Conservation (phyloP, 345 rosid genomes). For the Melaleuca alternifolia region DNA sequence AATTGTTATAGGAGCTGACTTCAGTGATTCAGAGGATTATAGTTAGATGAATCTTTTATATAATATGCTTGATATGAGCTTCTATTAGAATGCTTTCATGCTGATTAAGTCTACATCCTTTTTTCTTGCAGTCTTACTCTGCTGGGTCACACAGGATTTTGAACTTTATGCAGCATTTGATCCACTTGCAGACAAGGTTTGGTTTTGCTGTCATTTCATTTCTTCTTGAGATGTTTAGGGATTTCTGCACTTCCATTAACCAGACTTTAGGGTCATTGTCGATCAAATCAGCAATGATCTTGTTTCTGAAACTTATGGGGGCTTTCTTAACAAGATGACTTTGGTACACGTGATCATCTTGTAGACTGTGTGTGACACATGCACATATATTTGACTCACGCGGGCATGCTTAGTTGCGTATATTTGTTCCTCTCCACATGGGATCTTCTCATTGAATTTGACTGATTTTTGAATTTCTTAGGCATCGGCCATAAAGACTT, state of each 20-base stretch:
- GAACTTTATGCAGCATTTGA: conserved; percentile 97
- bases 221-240: not conserved
- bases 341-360: not conserved
- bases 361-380: not conserved
- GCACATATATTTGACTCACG: not conserved
- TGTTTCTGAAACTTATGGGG: not conserved
- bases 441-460: not conserved
- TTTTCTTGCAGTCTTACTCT: conserved; percentile 61
- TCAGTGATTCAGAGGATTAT: not conserved
- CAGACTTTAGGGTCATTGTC: not conserved
- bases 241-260: not conserved
- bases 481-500: conserved; percentile 85
- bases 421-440: not conserved
- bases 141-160: conserved; percentile 97
- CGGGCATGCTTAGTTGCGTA: not conserved
- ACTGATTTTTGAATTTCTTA: conserved; percentile 12
- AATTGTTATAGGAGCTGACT: not conserved
- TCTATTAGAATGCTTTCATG: not conserved
- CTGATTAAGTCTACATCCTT: not conserved
- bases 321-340: not conserved
- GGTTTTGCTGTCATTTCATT: not conserved
- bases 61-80: not conserved
- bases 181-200: conserved; percentile 96
- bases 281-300: not conserved
- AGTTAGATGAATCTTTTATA: not conserved